Base-by-base conservation (phyloP, 129 eudicot genomes). In the sunflower (Helianthus annuus) region DNA sequence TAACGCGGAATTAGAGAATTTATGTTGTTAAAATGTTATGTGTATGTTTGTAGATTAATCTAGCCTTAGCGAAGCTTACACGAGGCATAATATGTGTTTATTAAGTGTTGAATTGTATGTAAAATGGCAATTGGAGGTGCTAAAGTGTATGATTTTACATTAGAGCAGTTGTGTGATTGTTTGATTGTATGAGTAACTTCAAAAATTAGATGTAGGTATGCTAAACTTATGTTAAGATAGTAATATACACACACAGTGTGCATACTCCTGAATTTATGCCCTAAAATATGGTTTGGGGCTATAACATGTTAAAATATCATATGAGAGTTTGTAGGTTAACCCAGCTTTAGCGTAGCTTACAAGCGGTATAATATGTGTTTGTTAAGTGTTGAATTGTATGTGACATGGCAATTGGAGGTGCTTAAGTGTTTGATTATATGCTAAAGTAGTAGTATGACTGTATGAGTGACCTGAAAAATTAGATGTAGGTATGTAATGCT, bases 271-370 rank as follows among this genome's bases (percentile, higher is more conserved):
- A n/a, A 39, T 24, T 11, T n/a, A 32, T 72, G 68, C 45, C 34
- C 76, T 72, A 72, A 45, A 53, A 22, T 58, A 14, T 75, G 64
- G n/a, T 52, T 27, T 27, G 40, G 64, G 40, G 64, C 16, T 27
- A 27, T 58, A 24, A 58, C 42, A 58, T 3, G 2, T 15, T 11
- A 11, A 29, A 48, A 19, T 57, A 4, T 32, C 4, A 32, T 17
- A 32, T 72, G 58, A 27, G 29, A 59, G 76, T 54, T 54, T 56
- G 62, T 56, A 7, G 63, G 10, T 55, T 60, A 14, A 16, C 13
- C 15, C 56, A 45, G 51, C 66, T 67, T 76, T 14, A 57, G 61
- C 68, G 12, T 67, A 67, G 74, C 52, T 67, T 67, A 44, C 52
- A 66, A 49, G 80, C 68, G 16, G 9, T 76, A 46, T 22, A 51